Percentiles rank a stretch among this genome's conserved stretches.
Evolutionary conservation across 148 eudicot species (phyloP).

Genomic region (Rheum nobile): DNA sequence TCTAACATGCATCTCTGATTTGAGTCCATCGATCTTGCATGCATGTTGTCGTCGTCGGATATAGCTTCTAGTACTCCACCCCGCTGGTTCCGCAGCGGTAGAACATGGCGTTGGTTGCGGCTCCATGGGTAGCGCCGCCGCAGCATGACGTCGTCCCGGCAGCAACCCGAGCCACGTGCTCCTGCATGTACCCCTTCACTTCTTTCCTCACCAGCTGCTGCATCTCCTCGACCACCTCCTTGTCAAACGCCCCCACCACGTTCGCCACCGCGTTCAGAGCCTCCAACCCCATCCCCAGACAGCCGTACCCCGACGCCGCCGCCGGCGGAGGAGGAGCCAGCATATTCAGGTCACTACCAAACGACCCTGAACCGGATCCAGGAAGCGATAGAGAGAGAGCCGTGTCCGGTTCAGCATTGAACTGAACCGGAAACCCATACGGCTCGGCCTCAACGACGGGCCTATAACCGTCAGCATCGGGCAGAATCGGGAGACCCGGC

Average conservation of each 20-base stretch:
- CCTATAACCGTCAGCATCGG: background rate
- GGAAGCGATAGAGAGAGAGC: slow-evolving; percentile 62
- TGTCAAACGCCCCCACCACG: slow-evolving; percentile 23
- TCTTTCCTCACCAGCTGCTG: slow-evolving; percentile 78
- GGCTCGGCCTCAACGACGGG: background rate
- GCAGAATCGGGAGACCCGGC: background rate
- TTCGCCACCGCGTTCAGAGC: background rate
- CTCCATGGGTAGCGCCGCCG: background rate
- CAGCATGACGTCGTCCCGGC: background rate
- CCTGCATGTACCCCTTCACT: slow-evolving; percentile 73
- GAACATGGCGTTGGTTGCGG: background rate
- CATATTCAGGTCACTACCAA: background rate
- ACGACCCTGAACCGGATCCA: slow-evolving; percentile 15
- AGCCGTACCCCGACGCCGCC: background rate
- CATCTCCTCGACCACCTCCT: slow-evolving; percentile 64
- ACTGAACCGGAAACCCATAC: background rate
- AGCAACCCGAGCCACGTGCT: background rate
- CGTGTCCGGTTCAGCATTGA: background rate
- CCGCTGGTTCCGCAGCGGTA: background rate
- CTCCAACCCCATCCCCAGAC: background rate
- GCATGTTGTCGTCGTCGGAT: background rate
- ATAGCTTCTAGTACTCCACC: background rate
- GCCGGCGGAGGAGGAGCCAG: background rate
- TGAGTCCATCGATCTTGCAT: too few relatives aligned
- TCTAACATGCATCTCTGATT: too few relatives aligned